Conservation (phyloP, 352 stramenopile species). For the Thalassiosira livingstoniorum region DNA sequence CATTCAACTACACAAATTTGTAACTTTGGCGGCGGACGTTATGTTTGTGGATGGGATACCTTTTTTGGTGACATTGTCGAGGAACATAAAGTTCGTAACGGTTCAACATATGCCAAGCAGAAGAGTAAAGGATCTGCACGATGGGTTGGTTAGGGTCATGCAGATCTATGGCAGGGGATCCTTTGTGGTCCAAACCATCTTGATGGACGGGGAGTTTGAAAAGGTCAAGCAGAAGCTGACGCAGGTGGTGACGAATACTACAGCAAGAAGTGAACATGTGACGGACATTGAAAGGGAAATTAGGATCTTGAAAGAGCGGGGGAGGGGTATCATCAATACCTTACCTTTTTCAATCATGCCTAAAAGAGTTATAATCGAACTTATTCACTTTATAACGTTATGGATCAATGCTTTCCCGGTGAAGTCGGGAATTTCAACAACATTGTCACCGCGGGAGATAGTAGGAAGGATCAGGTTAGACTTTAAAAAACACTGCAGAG, state of each 20-base stretch:
- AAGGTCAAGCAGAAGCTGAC: background rate
- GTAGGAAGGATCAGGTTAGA: slow-evolving; percentile 38
- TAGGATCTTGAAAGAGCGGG: background rate
- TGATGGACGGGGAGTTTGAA: slow-evolving; percentile 17
- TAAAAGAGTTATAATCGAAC: background rate
- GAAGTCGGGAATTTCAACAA: slow-evolving; percentile 9
- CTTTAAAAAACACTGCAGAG: slow-evolving; percentile 50
- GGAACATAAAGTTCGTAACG: slow-evolving; percentile 9
- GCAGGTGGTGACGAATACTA: background rate
- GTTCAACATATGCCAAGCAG: background rate
- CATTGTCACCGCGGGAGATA: slow-evolving; percentile 40
- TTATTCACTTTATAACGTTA: background rate
- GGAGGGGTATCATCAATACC: background rate
- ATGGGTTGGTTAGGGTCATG: background rate
- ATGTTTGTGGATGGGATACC: background rate
- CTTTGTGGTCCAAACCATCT: slow-evolving; percentile 2
- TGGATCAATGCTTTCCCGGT: slow-evolving; percentile 30
- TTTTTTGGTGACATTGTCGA: background rate
- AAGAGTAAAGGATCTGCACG: background rate
- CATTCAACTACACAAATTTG: background rate
- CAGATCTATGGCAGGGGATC: background rate
- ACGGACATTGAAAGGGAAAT: background rate
- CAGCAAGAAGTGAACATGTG: background rate
- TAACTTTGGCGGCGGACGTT: background rate
- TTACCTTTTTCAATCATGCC: background rate